Conservation (phyloP, 2,329 filamentous ascomycete species). For the Claviceps capensis region DNA sequence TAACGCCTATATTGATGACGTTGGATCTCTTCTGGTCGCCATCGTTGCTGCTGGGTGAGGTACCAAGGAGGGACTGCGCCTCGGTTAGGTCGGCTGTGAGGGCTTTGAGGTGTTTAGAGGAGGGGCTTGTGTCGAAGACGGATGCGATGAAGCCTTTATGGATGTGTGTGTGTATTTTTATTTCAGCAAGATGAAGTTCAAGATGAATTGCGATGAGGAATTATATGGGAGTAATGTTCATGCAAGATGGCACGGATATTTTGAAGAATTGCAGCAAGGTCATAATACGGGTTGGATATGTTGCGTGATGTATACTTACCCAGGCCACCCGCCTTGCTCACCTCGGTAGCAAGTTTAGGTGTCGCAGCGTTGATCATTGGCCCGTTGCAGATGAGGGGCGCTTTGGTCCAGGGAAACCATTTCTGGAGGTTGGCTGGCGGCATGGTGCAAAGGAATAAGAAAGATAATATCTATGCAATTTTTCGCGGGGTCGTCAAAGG, state of each 20-base stretch:
- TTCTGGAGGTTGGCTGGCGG: slow-evolving; percentile 12
- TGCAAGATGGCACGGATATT: neutral
- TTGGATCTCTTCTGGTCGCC: slow-evolving; percentile 8
- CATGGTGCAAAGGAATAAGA: slow-evolving; percentile 10
- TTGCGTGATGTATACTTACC: slow-evolving; percentile 12
- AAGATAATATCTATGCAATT: too few relatives aligned
- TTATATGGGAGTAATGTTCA: neutral
- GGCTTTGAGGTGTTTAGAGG: slow-evolving; percentile 18
- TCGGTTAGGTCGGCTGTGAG: slow-evolving; percentile 20
- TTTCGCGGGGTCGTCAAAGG: too few relatives aligned
- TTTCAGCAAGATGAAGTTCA: too few relatives aligned
- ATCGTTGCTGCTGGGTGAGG: neutral
- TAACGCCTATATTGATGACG: slow-evolving; percentile 41
- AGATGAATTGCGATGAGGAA: too few relatives aligned
- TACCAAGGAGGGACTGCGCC: slow-evolving; percentile 14
- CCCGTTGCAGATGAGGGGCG: slow-evolving; percentile 21
- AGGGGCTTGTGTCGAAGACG: slow-evolving; percentile 15
- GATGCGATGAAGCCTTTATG: slow-evolving; percentile 20
- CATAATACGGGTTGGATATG: too few relatives aligned
- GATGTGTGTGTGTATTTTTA: too few relatives aligned
- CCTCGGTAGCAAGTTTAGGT: slow-evolving; percentile 22
- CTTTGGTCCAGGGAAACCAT: slow-evolving; percentile 17
- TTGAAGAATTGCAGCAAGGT: neutral
- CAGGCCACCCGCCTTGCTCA: slow-evolving; percentile 24
- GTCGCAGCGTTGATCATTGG: slow-evolving; percentile 23